A percentile compares a stretch with the other conserved stretches of the same genome.
Conservation (phyloP, 2,329 filamentous ascomycete genomes). For the Trichoderma afroharzianum region DNA sequence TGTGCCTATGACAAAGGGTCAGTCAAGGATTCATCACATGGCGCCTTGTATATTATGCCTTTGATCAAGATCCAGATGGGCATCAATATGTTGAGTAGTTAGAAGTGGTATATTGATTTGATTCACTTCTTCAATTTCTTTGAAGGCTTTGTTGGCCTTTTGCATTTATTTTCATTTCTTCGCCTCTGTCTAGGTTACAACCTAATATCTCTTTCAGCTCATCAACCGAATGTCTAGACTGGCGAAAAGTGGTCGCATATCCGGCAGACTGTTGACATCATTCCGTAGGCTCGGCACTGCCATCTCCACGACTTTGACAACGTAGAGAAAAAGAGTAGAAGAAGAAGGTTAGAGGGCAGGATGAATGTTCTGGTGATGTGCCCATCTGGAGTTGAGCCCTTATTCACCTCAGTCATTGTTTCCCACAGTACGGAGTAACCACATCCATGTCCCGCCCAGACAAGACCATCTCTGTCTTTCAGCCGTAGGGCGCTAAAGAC, state of each 20-base stretch:
- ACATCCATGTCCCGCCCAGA: background rate
- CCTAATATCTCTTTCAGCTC: background rate
- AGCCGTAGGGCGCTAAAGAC: slow-evolving; percentile 5
- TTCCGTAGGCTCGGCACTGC: background rate
- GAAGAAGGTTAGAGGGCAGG: background rate
- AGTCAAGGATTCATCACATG: background rate
- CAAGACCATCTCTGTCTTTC: background rate
- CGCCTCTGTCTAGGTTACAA: accelerated
- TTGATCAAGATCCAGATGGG: background rate
- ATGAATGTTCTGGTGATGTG: background rate
- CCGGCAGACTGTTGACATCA: background rate
- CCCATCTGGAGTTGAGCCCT: background rate
- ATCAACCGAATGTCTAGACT: background rate
- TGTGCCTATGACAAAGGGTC: background rate
- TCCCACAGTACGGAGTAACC: background rate
- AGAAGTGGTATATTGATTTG: background rate
- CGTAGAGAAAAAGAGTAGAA: background rate
- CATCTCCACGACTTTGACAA: background rate
- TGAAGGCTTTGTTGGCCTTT: background rate
- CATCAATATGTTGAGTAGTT: background rate
- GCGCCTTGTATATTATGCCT: background rate
- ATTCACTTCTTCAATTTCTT: background rate
- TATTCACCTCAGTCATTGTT: background rate
- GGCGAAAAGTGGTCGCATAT: background rate
- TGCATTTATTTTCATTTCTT: background rate